phyloP scores from a whole-genome alignment of 371 early-diverging fungal species.

The Mucor ambiguus region DNA sequence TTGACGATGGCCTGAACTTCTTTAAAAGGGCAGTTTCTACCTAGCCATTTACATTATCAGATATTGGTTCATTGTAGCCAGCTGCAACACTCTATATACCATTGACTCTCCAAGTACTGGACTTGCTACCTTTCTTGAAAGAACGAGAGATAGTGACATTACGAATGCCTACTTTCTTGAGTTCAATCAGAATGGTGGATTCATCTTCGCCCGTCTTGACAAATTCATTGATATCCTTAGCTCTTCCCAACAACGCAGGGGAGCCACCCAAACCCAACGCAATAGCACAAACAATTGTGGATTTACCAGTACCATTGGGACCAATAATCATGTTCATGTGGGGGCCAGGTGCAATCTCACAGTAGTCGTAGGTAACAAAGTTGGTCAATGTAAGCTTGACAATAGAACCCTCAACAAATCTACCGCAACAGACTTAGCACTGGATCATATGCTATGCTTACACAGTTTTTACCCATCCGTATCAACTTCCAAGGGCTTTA shows the following conservation, averaged over 20 bases:
- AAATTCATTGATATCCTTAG: slow-evolving; percentile 88
- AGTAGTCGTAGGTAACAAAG: slow-evolving; percentile 92
- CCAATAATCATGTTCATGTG: slow-evolving; percentile 97
- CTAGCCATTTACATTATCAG: slow-evolving; percentile 30
- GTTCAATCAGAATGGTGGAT: slow-evolving; percentile 80
- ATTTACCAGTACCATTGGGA: slow-evolving; percentile 99
- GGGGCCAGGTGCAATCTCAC: slow-evolving; percentile 88
- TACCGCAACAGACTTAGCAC: slow-evolving; percentile 4
- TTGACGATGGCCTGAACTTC: slow-evolving; percentile 65
- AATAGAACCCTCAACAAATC: slow-evolving; percentile 76
- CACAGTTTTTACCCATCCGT: not conserved
- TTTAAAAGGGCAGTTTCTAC: slow-evolving; percentile 56
- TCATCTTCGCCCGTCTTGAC: slow-evolving; percentile 87
- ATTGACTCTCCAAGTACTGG: slow-evolving; percentile 80
- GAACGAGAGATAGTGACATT: slow-evolving; percentile 70
- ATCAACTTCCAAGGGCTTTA: not conserved
- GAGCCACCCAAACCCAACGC: slow-evolving; percentile 95
- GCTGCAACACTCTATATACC: slow-evolving; percentile 41
- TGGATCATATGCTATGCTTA: too few species aligned
- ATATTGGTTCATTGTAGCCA: not conserved
- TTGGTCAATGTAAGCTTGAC: slow-evolving; percentile 77
- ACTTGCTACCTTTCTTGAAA: slow-evolving; percentile 70
- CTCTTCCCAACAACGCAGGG: slow-evolving; percentile 82
- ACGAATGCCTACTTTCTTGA: slow-evolving; percentile 54
- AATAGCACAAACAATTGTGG: slow-evolving; percentile 96